A percentile compares a stretch with the other conserved stretches of the same genome.
phyloP scores from a whole-genome alignment of 2,329 filamentous ascomycete genomes.

The Cladorrhinum sp. region DNA sequence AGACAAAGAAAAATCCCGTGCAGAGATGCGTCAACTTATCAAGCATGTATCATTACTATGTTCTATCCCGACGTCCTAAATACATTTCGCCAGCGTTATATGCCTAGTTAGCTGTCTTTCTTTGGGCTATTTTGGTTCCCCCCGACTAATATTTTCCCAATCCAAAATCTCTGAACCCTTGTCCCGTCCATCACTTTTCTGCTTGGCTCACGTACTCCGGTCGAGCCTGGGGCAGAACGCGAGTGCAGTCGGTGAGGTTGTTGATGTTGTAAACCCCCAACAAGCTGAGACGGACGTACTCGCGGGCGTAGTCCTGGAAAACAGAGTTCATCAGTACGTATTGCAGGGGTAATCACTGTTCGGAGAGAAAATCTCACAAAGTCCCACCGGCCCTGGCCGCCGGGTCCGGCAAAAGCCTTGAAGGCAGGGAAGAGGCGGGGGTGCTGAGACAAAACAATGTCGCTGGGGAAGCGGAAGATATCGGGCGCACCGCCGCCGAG shows the following conservation, averaged over 20 bases:
- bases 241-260: slow-evolving; percentile 52
- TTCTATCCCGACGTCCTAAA: neutral
- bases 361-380: slow-evolving; percentile 32
- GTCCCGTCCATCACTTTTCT: neutral
- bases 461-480: slow-evolving; percentile 41
- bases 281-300: slow-evolving; percentile 52
- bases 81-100: neutral
- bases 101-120: no score
- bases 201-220: neutral
- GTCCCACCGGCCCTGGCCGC: slow-evolving; percentile 41
- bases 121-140: neutral
- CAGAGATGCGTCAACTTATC: no score
- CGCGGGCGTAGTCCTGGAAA: slow-evolving; percentile 46
- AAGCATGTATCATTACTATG: neutral
- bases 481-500: slow-evolving; percentile 26
- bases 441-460: slow-evolving; percentile 39
- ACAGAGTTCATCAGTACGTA: no score
- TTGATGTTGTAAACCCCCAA: slow-evolving; percentile 58
- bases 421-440: slow-evolving; percentile 37
- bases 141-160: neutral
- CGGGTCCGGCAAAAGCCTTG: slow-evolving; percentile 34
- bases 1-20: neutral
- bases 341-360: no score
- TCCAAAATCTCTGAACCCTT: neutral
- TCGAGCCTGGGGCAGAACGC: slow-evolving; percentile 40